A percentile compares a stretch with the other conserved stretches of the same genome.
Conservation (phyloP, 1,284 basidiomycete genomes). For the Chalciporus sp. region DNA sequence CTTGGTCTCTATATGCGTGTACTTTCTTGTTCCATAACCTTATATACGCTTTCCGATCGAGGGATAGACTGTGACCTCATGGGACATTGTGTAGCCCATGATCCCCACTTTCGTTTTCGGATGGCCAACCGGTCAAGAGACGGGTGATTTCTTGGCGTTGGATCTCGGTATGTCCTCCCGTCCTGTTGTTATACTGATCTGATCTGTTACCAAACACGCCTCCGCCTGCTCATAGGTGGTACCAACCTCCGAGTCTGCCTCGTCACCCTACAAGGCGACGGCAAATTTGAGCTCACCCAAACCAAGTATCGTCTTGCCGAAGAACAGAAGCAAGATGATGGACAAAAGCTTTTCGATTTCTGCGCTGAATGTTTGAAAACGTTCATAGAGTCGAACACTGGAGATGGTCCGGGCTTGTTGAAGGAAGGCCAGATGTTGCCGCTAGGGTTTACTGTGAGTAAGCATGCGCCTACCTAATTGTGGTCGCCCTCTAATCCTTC, state of each 20-base stretch:
- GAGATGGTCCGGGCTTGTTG: constrained; percentile 57
- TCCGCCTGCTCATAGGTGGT: constrained; percentile 55
- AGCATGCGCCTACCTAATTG: background rate
- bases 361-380: constrained; percentile 92
- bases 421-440: constrained; percentile 76
- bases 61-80: constrained; percentile 11
- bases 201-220: background rate
- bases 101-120: constrained; percentile 97
- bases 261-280: constrained; percentile 87
- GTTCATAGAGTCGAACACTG: constrained; percentile 83
- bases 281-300: constrained; percentile 97
- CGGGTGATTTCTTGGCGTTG: constrained; percentile 89
- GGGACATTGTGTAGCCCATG: constrained; percentile 65
- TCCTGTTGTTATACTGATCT: background rate
- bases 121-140: constrained; percentile 91
- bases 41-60: constrained; percentile 3
- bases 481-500: constrained; percentile 1
- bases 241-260: constrained; percentile 98
- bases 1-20: background rate
- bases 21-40: background rate
- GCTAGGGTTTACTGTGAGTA: constrained; percentile 89
- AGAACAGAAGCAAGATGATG: constrained; percentile 98
- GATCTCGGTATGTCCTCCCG: constrained; percentile 74
- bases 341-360: constrained; percentile 94
- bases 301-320: constrained; percentile 97